Base-by-base conservation (phyloP, 148 eudicot species). In the Euryodendron excelsum region DNA sequence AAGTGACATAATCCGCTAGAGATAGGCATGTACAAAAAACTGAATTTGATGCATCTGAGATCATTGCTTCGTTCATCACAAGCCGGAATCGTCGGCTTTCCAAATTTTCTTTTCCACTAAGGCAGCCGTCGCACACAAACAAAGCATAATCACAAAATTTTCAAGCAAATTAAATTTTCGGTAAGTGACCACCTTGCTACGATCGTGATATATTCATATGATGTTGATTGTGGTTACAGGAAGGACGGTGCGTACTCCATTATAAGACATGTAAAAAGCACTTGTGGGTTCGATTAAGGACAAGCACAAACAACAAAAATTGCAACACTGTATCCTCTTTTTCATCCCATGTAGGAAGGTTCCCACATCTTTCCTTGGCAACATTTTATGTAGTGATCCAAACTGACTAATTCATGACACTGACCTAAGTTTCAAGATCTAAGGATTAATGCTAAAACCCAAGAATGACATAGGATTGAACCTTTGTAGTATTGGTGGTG, bases 11-110 rank as follows among this genome's bases (percentile, higher is more conserved):
- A n/a, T 39, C 3, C 4, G 4, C 44, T 39, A 34, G 8, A 34
- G 0, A 36, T 33, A 25, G 11, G 5, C 23, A 47, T 1, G 28
- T 18, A 17, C 30, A 52, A n/a, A n/a, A n/a, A 75, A 67, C 14
- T 80, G 79, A 73, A 68, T 74, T 68, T 76, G 83, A 80, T 80
- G 83, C 79, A 59, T 75, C 79, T 80, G 68, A 67, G 79, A 48
- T 80, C 83, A 55, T 53, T 5, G 52, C 61, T 58, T 68, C 20
- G 58, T 14, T 69, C 52, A 68, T 25, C 74, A 44, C 18, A 47
- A 69, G 39, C 52, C 23, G 41, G 20, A 69, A 28, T 59, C 72
- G 18, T 39, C 53, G 25, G 2, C 21, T 55, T 53, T 18, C 74
- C 25, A 52, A 15, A n/a, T 72, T 63, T 80, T 23, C 13, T 36